These are phyloP conservation scores for Oryza brachyantha DNA, from an alignment of 176 grass and related monocot genomes.

Conservation along the genomic window DNA sequence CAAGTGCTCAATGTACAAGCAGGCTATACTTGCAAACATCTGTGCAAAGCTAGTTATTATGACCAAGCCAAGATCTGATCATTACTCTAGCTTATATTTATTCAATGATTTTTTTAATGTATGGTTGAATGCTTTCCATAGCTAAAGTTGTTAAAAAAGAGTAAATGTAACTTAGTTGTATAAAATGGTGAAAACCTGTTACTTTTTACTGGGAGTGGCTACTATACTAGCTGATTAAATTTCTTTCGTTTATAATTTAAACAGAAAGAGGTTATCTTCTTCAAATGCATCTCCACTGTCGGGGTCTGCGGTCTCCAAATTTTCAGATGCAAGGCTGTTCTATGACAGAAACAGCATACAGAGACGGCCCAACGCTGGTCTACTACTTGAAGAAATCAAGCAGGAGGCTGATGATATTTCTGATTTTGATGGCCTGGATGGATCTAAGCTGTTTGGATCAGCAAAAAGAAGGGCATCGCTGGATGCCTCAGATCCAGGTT, in stretches of 20 bases:
- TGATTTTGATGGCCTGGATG: conserved; percentile 48
- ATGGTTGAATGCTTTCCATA: background rate
- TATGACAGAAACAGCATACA: conserved; percentile 76
- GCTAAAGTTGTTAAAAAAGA: background rate
- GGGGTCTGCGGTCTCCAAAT: conserved; percentile 60
- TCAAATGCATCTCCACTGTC: conserved; percentile 63
- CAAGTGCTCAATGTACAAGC: background rate
- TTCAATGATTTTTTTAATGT: background rate
- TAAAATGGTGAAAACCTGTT: background rate
- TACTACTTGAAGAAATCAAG: conserved; percentile 95
- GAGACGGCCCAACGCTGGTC: conserved; percentile 66
- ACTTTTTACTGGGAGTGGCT: background rate
- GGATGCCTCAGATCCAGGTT: conserved; percentile 43
- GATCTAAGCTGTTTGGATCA: conserved; percentile 48
- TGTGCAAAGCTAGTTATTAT: background rate
- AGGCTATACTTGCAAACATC: background rate
- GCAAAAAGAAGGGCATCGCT: conserved; percentile 45
- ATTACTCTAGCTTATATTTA: background rate
- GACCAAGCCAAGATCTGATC: background rate
- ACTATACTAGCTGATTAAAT: conserved; percentile 1
- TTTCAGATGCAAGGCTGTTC: conserved; percentile 56
- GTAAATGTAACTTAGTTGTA: background rate
- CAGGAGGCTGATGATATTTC: conserved; percentile 66
- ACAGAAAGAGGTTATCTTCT: conserved; percentile 67
- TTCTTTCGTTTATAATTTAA: conserved; percentile 21